phyloP scores from a whole-genome alignment of 495 filamentous ascomycete species.

The Penicillium cosmopolitanum region DNA sequence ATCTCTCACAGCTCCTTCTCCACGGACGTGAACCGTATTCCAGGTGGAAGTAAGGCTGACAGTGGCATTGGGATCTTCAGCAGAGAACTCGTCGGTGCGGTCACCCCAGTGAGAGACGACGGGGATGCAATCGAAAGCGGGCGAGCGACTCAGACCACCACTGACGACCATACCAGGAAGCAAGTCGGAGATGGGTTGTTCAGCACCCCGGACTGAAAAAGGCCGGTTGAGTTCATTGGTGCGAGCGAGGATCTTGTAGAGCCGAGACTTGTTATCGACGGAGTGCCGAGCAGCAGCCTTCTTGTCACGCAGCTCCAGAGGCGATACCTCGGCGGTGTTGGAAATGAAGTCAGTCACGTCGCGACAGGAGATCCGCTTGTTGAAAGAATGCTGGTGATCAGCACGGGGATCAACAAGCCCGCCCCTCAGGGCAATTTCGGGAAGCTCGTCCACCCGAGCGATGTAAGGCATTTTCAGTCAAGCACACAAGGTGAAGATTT shows the following conservation, averaged over 20 bases:
- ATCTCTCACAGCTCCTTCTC: slow-evolving; percentile 10
- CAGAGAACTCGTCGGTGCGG: slow-evolving; percentile 10
- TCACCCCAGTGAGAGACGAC: slow-evolving; percentile 18
- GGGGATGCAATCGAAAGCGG: slow-evolving; percentile 17
- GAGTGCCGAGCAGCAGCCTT: slow-evolving; percentile 14
- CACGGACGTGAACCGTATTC: slow-evolving; percentile 16
- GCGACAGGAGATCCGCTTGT: slow-evolving; percentile 14
- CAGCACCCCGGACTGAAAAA: slow-evolving; percentile 7
- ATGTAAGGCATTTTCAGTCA: slow-evolving; percentile 11
- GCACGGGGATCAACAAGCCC: slow-evolving; percentile 16
- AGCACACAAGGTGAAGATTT: neutral
- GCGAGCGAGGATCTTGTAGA: slow-evolving; percentile 16
- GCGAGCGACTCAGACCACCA: slow-evolving; percentile 18
- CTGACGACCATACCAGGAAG: slow-evolving; percentile 14
- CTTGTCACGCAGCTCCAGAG: slow-evolving; percentile 17
- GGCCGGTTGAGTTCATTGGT: slow-evolving; percentile 17
- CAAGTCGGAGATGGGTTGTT: slow-evolving; percentile 16
- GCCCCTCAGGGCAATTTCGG: slow-evolving; percentile 11
- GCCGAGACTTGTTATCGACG: slow-evolving; percentile 6
- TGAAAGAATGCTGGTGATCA: slow-evolving; percentile 19
- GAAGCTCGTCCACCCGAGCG: slow-evolving; percentile 12
- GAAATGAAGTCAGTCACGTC: slow-evolving; percentile 19
- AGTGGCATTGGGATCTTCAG: slow-evolving; percentile 11
- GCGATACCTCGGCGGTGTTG: slow-evolving; percentile 17
- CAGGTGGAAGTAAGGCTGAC: slow-evolving; percentile 14